Evolutionary conservation across 768 basidiomycete genomes (phyloP), one percentile per base, ranked within the genome.

Genomic region (Pleurotus salmoneostramineus): DNA sequence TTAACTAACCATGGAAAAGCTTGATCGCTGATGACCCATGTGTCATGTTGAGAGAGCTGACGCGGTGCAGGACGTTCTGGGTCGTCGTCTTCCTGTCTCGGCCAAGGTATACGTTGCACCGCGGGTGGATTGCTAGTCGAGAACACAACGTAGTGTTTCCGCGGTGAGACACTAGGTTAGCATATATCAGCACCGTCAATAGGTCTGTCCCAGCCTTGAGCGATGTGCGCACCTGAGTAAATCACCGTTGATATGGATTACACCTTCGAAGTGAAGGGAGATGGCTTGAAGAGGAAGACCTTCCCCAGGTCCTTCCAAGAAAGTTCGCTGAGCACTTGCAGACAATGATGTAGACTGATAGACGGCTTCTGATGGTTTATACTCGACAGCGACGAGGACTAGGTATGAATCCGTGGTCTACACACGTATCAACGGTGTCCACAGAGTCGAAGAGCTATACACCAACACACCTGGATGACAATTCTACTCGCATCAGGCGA

Each of bases 91-190:
- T 73, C 74, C 36, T 79, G 74, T 36, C 72, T 68, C 6, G 93
- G 92, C 91, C 93, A 94, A 1, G 92, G 91, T 64, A 94, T 89
- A 21, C 87, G 83, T 64, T 94, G 92, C 31, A 94, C 76, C 3
- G 91, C 83, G 1, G 89, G 82, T 1, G 93, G 92, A 56, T 76
- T 81, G 62, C 73, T 76, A 0, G 91, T 93, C 2, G 91, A 88
- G 66, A 93, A 93, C 42, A 88, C 59, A 31, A 94, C 76, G 69
- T 84, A 79, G 50, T 83, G 72, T 65, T 77, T 83, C 54, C 91
- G 81, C 21, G 89, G 89, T 4, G 91, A 93, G 21, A 92, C 83
- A 60, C 92, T 93, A 58, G 12, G 17, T 58, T 55, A 63, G 43
- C 54, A 50, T 45, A 58, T 27, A 27, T 27, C 21, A 27, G 21